phyloP scores from a whole-genome alignment of 305 asterid species.

The Stenogyne calaminthoides region DNA sequence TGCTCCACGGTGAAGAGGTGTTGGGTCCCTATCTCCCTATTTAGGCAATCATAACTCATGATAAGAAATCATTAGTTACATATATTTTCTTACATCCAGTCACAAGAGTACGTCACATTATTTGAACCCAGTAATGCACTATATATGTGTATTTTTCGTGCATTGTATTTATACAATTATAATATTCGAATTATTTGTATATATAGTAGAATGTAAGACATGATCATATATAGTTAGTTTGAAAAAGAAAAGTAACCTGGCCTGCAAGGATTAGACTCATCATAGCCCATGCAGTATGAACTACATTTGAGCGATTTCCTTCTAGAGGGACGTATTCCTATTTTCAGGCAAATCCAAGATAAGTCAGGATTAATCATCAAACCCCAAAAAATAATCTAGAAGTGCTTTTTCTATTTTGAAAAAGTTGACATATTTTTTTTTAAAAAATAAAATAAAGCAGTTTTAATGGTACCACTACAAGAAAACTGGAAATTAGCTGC shows the following conservation, averaged over 20 bases:
- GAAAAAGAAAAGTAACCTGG: slow-evolving; percentile 48
- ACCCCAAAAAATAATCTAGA: too few relatives aligned
- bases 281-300: slow-evolving; percentile 93
- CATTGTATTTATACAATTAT: too few relatives aligned
- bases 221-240: too few relatives aligned
- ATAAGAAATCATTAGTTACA: not conserved
- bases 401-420: too few relatives aligned
- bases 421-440: too few relatives aligned
- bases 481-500: too few relatives aligned
- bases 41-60: not conserved
- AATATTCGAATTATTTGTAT: too few relatives aligned
- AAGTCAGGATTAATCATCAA: not conserved
- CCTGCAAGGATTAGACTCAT: slow-evolving; percentile 90
- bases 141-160: not conserved
- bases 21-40: slow-evolving; percentile 67
- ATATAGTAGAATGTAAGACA: too few relatives aligned
- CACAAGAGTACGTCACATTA: too few relatives aligned
- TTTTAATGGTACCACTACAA: too few relatives aligned
- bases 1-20: slow-evolving; percentile 79
- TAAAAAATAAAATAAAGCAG: too few relatives aligned
- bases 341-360: slow-evolving; percentile 1
- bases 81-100: not conserved
- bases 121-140: not conserved
- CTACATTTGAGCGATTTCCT: slow-evolving; percentile 71
- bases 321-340: slow-evolving; percentile 76